Base-by-base conservation (phyloP, 2,329 filamentous ascomycete genomes). In the Anthostomella pinea region DNA sequence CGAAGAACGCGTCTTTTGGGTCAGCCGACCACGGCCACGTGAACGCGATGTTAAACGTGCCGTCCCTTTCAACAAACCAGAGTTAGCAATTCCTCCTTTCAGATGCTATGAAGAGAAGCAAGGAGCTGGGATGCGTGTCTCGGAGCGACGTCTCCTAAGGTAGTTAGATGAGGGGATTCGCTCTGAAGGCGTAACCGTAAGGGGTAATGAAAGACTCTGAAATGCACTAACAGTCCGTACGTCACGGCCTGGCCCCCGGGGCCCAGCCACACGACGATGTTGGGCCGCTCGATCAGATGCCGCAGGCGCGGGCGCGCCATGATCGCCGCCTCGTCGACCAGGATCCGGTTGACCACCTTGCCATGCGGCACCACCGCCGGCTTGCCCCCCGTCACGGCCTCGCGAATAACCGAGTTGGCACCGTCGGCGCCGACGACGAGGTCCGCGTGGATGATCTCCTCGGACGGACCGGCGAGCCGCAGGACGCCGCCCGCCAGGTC, bases 211-310 rank as follows among this genome's bases (percentile, higher is more conserved):
- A n/a, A n/a, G n/a, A n/a, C n/a, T n/a, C n/a, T n/a, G n/a, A n/a
- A n/a, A n/a, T n/a, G n/a, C n/a, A n/a, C n/a, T n/a, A n/a, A n/a
- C n/a, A 52, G 41, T 5, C 33, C 41, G 20, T 50, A 49, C 16
- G 46, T 48, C 20, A 50, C 46, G 2, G 43, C 48, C 33, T 52
- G 29, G 16, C 39, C 45, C 27, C 45, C 45, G 3, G 48, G 46
- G 8, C 48, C 46, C 8, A 50, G 25, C 46, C 48, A 52, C 8
- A 52, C 42, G 13, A 46, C 39, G 9, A 52, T 43, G 11, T 52
- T 48, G 2, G 39, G 38, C 6, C 39, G 6, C 22, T 48, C 44
- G 28, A 50, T 24, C 5, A 49, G 33, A 17, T 50, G 41, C 4
- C 25, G 24, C 8, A 52, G 30, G 16, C 30, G 33, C 15, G 45